Conservation (phyloP, 495 filamentous ascomycete species). For the Tuber magnatum region DNA sequence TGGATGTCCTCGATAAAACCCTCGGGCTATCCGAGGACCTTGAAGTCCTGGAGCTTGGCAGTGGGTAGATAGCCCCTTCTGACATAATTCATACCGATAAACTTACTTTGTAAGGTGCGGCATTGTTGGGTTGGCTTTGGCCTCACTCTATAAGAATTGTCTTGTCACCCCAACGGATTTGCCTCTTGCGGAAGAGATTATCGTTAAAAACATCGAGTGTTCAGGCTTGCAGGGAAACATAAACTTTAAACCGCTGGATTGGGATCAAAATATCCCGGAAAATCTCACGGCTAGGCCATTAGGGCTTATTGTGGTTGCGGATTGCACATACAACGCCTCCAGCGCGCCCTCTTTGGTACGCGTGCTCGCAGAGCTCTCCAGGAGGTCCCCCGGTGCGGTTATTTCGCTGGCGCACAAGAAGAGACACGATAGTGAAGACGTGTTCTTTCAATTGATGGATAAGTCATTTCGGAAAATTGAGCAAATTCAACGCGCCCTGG, state of each 20-base stretch:
- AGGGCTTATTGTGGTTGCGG: constrained; percentile 73
- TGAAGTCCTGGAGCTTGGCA: constrained; percentile 68
- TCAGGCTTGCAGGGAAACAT: constrained; percentile 42
- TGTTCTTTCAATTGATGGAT: constrained; percentile 71
- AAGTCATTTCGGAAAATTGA: constrained; percentile 20
- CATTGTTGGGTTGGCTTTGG: constrained; percentile 69
- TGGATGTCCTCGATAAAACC: constrained; percentile 26
- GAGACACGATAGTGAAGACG: constrained; percentile 71
- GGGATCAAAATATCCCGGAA: constrained; percentile 52
- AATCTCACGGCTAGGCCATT: constrained; percentile 46
- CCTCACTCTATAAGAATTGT: constrained; percentile 50
- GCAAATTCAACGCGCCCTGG: constrained; percentile 6
- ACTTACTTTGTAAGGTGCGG: constrained; percentile 51
- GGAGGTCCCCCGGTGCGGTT: constrained; percentile 48
- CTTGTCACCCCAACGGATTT: constrained; percentile 74
- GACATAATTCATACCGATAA: not conserved
- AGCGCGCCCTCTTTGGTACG: constrained; percentile 66
- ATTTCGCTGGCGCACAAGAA: constrained; percentile 75
- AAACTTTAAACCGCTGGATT: constrained; percentile 62
- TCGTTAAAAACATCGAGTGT: constrained; percentile 40
- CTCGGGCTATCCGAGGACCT: constrained; percentile 41
- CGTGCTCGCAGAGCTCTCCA: constrained; percentile 55
- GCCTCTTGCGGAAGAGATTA: constrained; percentile 63
- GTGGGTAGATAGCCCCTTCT: constrained; percentile 47
- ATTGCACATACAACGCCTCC: constrained; percentile 93